phyloP scores from a whole-genome alignment of 805 yeast genomes.

The Sporopachydermia lactativora region DNA sequence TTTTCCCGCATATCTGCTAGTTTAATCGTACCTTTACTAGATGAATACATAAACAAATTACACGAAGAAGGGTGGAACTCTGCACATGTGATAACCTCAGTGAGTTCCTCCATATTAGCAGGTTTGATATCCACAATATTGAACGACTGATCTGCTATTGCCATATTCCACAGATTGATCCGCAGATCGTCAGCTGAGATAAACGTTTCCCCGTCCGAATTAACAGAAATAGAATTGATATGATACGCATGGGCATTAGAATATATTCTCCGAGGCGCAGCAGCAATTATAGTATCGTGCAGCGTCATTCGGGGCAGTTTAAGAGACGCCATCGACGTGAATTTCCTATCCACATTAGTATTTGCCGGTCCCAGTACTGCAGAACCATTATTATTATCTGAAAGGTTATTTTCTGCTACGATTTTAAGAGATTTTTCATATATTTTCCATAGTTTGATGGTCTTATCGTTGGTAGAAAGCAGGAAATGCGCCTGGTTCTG shows the following conservation, averaged over 20 bases:
- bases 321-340: slow-evolving; percentile 26
- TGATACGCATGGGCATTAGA: slow-evolving; percentile 98
- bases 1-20: slow-evolving; percentile 93
- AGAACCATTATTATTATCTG: slow-evolving; percentile 24
- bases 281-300: slow-evolving; percentile 91
- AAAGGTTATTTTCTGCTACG: slow-evolving; percentile 81
- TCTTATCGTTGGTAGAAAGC: slow-evolving; percentile 89
- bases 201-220: slow-evolving; percentile 93
- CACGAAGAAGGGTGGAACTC: slow-evolving; percentile 92
- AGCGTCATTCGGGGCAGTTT: slow-evolving; percentile 80
- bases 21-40: slow-evolving; percentile 91
- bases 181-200: slow-evolving; percentile 88
- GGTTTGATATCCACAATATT: slow-evolving; percentile 98
- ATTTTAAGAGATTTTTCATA: slow-evolving; percentile 83
- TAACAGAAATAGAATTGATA: slow-evolving; percentile 87
- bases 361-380: slow-evolving; percentile 8
- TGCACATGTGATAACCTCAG: slow-evolving; percentile 94
- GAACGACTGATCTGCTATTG: slow-evolving; percentile 87
- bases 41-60: slow-evolving; percentile 88
- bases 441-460: slow-evolving; percentile 96
- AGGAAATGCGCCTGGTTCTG: slow-evolving; percentile 83
- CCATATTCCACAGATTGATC: slow-evolving; percentile 89
- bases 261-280: slow-evolving; percentile 83
- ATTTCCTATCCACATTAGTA: slow-evolving; percentile 9
- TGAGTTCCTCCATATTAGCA: slow-evolving; percentile 94